These are phyloP conservation scores for Tanacetum coccineum DNA, from an alignment of 129 eudicot genomes.

Conservation along the genomic window DNA sequence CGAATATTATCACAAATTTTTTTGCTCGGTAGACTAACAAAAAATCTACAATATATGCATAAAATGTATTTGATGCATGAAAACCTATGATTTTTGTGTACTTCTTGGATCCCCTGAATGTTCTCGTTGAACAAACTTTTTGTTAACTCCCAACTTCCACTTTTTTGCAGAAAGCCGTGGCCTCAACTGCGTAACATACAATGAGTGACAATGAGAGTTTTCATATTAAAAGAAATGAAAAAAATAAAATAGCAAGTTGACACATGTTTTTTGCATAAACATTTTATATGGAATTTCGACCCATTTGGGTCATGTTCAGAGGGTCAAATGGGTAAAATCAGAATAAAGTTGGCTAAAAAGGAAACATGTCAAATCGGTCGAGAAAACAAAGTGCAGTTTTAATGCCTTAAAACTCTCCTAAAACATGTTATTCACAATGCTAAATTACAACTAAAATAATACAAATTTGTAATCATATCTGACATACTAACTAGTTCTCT, in stretches of 20 bases:
- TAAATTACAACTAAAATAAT: not conserved
- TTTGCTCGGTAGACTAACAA: slow-evolving; percentile 15
- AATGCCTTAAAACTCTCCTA: not conserved
- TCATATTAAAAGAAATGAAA: not conserved
- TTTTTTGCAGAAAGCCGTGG: slow-evolving; percentile 62
- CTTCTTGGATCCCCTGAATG: slow-evolving; percentile 24
- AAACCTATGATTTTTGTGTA: slow-evolving; percentile 23
- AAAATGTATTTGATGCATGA: slow-evolving; percentile 18
- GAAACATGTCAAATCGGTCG: too few species aligned
- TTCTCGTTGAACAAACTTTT: slow-evolving; percentile 23
- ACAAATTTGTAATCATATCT: not conserved
- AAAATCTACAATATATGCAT: slow-evolving; percentile 30
- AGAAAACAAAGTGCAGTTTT: too few species aligned
- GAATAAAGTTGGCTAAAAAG: not conserved
- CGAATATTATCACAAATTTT: slow-evolving; percentile 19
- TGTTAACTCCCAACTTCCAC: slow-evolving; percentile 37
- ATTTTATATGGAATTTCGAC: too few species aligned
- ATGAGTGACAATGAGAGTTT: not conserved
- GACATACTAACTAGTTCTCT: too few species aligned
- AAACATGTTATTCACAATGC: not conserved
- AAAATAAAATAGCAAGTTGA: not conserved
- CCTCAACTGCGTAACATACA: slow-evolving; percentile 49
- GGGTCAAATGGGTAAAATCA: not conserved
- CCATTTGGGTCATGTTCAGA: too few species aligned
- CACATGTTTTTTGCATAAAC: too few species aligned